Base-by-base conservation (phyloP, 2,329 filamentous ascomycete genomes). In the Botryosphaeria dothidea region DNA sequence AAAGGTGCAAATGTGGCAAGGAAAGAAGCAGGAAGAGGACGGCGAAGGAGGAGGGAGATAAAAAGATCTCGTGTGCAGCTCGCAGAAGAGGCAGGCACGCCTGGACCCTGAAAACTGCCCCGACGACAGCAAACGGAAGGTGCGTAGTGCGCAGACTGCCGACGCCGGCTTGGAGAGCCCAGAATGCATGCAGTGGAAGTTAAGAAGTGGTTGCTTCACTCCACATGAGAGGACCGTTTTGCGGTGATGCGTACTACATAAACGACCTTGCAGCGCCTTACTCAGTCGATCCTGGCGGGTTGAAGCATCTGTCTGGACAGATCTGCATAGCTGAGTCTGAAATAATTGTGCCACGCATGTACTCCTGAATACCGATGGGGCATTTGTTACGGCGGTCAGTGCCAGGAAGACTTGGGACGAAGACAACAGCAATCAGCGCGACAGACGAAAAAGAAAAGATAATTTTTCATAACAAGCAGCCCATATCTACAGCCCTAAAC, bases 401-500 rank as follows among this genome's bases (percentile, higher is more conserved):
- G 21, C 23, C 19, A 25, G 9, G 7, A 23, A 8, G 11, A 3
- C 4, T 46, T 46, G n/a, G n/a, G n/a, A n/a, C n/a, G n/a, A n/a
- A n/a, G n/a, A n/a, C n/a, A n/a, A n/a, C n/a, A n/a, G n/a, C n/a
- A n/a, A 4, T 49, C 2, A 27, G 23, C 23, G 7, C 11, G 21
- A 15, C 11, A 19, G 17, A 7, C 29, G 34, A 17, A 8, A 52
- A 23, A 9, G 36, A 56, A n/a, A 27, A 63, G 11, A 29, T 19
- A n/a, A 15, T 19, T 56, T 54, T 11, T 46, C 48, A 45, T 64
- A 54, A 56, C 48, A 56, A 56, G 38, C 56, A 63, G 49, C 49
- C 48, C 31, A 25, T 64, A 64, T 64, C 51, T 64, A 64, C 61
- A 64, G 43, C 25, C 61, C 48, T 23, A 56, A 64, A 64, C 61